These are phyloP conservation scores for Chrysoporthe austroafricana DNA, from an alignment of 2,329 filamentous ascomycete genomes.

Conservation along the genomic window DNA sequence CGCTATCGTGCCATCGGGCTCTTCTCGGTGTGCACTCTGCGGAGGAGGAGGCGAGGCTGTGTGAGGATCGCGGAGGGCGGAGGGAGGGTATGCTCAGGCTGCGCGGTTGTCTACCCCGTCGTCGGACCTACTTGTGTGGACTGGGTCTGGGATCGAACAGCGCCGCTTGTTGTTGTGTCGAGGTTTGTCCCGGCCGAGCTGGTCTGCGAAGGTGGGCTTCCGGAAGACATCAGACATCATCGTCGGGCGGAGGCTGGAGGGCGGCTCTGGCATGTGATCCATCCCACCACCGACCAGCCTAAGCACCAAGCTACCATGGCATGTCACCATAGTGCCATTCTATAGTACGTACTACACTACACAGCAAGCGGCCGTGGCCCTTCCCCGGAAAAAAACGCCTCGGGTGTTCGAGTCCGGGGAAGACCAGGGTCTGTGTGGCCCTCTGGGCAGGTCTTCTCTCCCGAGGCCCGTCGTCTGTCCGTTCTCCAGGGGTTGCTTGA, in stretches of 20 bases:
- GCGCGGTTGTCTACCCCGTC: not conserved
- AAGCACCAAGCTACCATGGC: not conserved
- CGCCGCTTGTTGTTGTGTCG: not conserved
- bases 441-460: not conserved
- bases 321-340: not conserved
- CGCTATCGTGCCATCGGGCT: slow-evolving; percentile 21
- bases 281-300: not conserved
- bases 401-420: slow-evolving; percentile 13
- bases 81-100: too few species aligned
- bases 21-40: not conserved
- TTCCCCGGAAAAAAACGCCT: slow-evolving; percentile 15
- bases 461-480: too few species aligned
- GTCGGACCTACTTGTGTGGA: not conserved
- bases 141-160: not conserved
- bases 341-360: too few species aligned
- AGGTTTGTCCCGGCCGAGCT: not conserved
- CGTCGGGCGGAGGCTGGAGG: not conserved
- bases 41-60: not conserved
- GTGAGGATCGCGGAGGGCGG: too few species aligned
- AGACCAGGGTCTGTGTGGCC: slow-evolving; percentile 1
- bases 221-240: slow-evolving; percentile 26
- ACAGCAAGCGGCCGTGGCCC: not conserved
- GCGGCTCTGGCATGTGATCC: slow-evolving; percentile 21
- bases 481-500: too few species aligned
- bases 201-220: not conserved